Conservation (phyloP, 1,139 yeast genomes). For the Magnusiomyces fungicola region DNA sequence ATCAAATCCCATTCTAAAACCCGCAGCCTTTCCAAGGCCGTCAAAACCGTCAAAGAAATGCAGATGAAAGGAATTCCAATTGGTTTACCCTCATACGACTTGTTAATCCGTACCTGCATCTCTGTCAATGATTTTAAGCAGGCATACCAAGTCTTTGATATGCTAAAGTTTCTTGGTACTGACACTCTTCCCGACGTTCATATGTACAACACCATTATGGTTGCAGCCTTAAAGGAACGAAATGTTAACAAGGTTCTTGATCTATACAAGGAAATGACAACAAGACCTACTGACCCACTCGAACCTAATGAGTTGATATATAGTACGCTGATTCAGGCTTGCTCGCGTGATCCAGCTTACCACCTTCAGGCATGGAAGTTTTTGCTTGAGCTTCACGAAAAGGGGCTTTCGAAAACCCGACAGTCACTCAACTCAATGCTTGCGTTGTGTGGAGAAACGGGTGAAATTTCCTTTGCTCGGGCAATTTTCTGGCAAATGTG, state of each 20-base stretch:
- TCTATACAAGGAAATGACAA: constrained; percentile 62
- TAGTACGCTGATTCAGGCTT: constrained; percentile 65
- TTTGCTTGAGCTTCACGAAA: constrained; percentile 56
- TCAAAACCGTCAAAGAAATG: constrained; percentile 42
- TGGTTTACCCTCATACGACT: constrained; percentile 51
- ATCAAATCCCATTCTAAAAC: constrained; percentile 37
- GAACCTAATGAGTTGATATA: constrained; percentile 45
- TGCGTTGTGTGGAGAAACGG: constrained; percentile 66
- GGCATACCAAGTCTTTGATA: constrained; percentile 70
- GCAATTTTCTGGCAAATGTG: constrained; percentile 58
- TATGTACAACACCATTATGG: constrained; percentile 65
- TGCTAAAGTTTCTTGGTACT: constrained; percentile 71
- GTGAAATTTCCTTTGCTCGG: constrained; percentile 68
- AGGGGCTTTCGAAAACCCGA: constrained; percentile 39
- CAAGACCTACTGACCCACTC: constrained; percentile 32
- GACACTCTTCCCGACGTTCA: constrained; percentile 57
- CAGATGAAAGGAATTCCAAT: constrained; percentile 45
- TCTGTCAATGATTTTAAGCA: constrained; percentile 44
- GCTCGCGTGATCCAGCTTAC: constrained; percentile 47
- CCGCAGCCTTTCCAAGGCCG: constrained; percentile 26
- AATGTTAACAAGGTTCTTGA: constrained; percentile 70
- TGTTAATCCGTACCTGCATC: constrained; percentile 60
- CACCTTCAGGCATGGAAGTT: constrained; percentile 67
- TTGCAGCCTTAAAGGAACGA: constrained; percentile 53
- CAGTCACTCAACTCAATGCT: constrained; percentile 61